phyloP scores from a whole-genome alignment of 2,329 filamentous ascomycete genomes.

The Arthrobotrys musiformis region DNA sequence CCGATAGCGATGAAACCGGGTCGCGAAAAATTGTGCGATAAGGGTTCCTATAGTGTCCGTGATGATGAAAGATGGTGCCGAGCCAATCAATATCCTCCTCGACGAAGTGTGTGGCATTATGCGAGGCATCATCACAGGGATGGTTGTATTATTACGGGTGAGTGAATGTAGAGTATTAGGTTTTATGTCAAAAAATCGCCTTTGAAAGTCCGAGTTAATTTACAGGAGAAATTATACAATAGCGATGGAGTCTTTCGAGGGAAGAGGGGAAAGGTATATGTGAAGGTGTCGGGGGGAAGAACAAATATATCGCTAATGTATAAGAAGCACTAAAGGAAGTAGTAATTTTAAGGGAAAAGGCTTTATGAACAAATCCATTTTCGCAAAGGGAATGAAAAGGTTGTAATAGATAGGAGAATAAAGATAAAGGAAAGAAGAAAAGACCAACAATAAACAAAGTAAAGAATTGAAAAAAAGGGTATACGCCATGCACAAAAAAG shows the following conservation, averaged over 20 bases:
- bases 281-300: background rate
- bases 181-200: conserved; percentile 32
- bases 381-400: conserved; percentile 32
- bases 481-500: conserved; percentile 54
- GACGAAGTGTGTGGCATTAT: background rate
- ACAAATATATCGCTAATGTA: conserved; percentile 53
- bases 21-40: background rate
- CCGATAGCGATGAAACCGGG: background rate
- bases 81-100: background rate
- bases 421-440: conserved; percentile 8
- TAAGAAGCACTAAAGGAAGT: conserved; percentile 44
- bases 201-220: conserved; percentile 46
- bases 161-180: background rate
- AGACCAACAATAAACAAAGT: conserved; percentile 20
- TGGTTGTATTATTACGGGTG: background rate
- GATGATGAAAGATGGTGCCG: background rate
- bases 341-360: conserved; percentile 30
- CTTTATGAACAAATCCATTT: conserved; percentile 53
- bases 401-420: conserved; percentile 14
- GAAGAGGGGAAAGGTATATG: background rate
- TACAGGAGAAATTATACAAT: conserved; percentile 54
- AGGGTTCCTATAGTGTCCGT: background rate
- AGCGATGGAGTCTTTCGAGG: conserved; percentile 23
- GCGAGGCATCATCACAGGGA: conserved; percentile 5
- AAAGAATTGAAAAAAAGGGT: conserved; percentile 35